Evolutionary conservation across 768 basidiomycete genomes (phyloP), one percentile per base, ranked within the genome.

Genomic region (Agaricus subrufescens): DNA sequence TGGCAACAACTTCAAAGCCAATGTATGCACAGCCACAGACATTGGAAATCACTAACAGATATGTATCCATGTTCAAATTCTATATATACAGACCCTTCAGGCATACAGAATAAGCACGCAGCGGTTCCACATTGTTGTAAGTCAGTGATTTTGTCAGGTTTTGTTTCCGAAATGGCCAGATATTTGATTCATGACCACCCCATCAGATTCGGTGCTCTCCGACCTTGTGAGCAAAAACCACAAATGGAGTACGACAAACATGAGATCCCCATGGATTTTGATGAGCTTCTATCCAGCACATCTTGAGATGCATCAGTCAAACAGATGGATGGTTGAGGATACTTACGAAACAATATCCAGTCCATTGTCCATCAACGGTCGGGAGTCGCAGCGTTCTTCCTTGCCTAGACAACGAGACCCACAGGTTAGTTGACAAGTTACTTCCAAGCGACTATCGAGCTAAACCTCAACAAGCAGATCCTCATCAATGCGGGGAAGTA

Each of bases 401-500:
- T 63, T 7, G 67, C 69, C 69, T 70, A 50, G 38, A 38, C n/a
- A 46, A 52, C 37, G 14, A 29, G 45, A 53, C 45, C 8, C 30
- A 42, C 3, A 37, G 23, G 25, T n/a, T 45, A 50, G 37, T 31
- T n/a, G 29, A 42, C n/a, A 29, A 2, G 12, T n/a, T 56, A 34
- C 11, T 23, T 26, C 31, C 27, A 10, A 31, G 11, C 30, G 34
- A 25, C 42, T 14, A 38, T 37, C 42, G 37, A 9, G 48, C 62
- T 68, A 43, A 52, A 83, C 88, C 76, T 83, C 75, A 8, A 67
- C 60, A 26, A 90, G 63, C 15, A 89, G 63, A 66, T 89, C 87
- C 12, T 68, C 66, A 27, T 82, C 81, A 25, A 90, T 80, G 12
- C 78, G 75, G 1, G 89, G 89, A 30, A 91, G 69, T 8, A 71